Conservation (phyloP, 805 yeast genomes). For the Candida suzukii region DNA sequence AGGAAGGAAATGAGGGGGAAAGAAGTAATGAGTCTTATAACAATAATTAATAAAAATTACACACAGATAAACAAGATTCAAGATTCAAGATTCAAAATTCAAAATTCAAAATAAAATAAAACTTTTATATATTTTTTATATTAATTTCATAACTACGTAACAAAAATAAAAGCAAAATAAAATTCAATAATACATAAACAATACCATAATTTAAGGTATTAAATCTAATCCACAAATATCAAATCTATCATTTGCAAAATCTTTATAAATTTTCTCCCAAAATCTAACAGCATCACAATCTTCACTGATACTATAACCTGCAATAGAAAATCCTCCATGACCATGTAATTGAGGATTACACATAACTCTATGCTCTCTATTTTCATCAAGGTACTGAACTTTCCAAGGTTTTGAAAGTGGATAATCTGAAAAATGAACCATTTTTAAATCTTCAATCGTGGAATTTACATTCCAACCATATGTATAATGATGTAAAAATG, state of each 20-base stretch:
- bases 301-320: conserved; percentile 15
- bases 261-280: conserved; percentile 26
- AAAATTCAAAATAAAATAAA: no score
- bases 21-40: no score
- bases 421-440: conserved; percentile 58
- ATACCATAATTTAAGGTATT: background rate
- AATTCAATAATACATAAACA: background rate
- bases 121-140: no score
- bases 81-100: no score
- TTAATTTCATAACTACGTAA: background rate
- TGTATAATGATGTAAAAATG: no score
- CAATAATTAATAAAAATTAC: no score
- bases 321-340: conserved; percentile 12
- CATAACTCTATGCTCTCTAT: conserved; percentile 5
- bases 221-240: conserved; percentile 8
- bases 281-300: conserved; percentile 25
- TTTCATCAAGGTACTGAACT: conserved; percentile 14
- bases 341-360: conserved; percentile 4
- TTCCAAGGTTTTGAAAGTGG: conserved; percentile 68
- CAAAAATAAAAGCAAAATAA: no score
- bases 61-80: no score
- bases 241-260: conserved; percentile 10
- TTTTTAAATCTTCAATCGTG: conserved; percentile 26
- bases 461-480: conserved; percentile 27
- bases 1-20: no score